Evolutionary conservation across 371 early-diverging fungal species (phyloP).

Genomic region (Blakeslea trispora): DNA sequence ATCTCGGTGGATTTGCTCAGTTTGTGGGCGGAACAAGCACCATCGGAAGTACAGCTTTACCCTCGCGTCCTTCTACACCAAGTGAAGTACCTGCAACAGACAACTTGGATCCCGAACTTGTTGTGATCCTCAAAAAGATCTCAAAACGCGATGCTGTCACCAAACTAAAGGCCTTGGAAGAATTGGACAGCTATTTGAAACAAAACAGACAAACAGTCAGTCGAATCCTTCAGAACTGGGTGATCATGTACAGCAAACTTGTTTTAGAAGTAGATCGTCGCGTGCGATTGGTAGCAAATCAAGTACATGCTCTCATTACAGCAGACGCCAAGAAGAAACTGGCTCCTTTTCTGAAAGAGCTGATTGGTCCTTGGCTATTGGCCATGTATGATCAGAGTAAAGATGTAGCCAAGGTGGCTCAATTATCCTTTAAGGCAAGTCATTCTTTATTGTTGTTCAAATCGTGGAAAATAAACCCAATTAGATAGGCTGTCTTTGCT

Average conservation of each 20-base stretch:
- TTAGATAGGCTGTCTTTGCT: constrained; percentile 59
- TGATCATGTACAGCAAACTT: constrained; percentile 54
- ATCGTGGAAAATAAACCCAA: background rate
- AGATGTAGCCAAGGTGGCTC: constrained; percentile 58
- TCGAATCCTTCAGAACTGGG: constrained; percentile 39
- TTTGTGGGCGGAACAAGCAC: constrained; percentile 41
- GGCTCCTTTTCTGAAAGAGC: constrained; percentile 62
- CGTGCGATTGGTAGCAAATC: constrained; percentile 56
- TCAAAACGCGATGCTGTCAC: constrained; percentile 68
- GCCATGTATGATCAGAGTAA: constrained; percentile 63
- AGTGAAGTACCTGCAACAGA: constrained; percentile 23
- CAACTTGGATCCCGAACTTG: constrained; percentile 51
- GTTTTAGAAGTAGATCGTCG: constrained; percentile 67
- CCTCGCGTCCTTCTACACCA: constrained; percentile 30
- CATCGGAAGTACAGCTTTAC: constrained; percentile 12
- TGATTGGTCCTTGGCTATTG: constrained; percentile 65
- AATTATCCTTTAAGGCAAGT: constrained; percentile 56
- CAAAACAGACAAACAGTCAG: constrained; percentile 34
- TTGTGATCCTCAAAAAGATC: constrained; percentile 63
- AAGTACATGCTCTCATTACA: constrained; percentile 56
- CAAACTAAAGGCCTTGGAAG: constrained; percentile 73
- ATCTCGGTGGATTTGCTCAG: constrained; percentile 70
- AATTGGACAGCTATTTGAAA: constrained; percentile 56
- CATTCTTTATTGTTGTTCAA: constrained; percentile 6
- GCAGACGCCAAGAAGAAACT: constrained; percentile 58